Percentiles rank a stretch among this genome's conserved stretches.
phyloP scores from a whole-genome alignment of 805 yeast species.

The Candida tibetensis region DNA sequence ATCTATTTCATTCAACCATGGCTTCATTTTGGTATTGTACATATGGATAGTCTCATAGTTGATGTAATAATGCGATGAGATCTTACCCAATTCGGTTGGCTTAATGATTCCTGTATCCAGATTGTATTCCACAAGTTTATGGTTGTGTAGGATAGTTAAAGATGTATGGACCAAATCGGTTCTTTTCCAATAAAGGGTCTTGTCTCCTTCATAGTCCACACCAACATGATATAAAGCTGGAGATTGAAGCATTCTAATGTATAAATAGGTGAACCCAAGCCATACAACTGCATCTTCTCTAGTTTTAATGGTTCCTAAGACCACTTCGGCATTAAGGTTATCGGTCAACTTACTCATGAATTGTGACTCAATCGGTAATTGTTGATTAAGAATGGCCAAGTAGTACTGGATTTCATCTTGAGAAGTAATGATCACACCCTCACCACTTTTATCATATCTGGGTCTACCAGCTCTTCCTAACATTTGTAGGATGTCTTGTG shows the following conservation, averaged over 20 bases:
- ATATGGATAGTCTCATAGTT: constrained; percentile 67
- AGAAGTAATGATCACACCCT: constrained; percentile 87
- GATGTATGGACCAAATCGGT: constrained; percentile 77
- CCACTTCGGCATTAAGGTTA: constrained; percentile 82
- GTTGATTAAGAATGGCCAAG: constrained; percentile 86
- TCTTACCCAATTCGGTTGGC: constrained; percentile 67
- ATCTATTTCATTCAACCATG: constrained; percentile 68
- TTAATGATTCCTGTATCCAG: constrained; percentile 36
- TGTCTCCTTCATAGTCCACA: constrained; percentile 54
- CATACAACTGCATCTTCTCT: constrained; percentile 72
- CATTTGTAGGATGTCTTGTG: constrained; percentile 95
- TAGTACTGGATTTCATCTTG: constrained; percentile 85
- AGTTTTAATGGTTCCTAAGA: constrained; percentile 59
- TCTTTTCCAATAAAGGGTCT: constrained; percentile 49
- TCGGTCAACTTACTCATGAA: constrained; percentile 69
- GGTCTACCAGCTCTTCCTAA: constrained; percentile 99
- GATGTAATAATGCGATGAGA: constrained; percentile 86
- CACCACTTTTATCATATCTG: constrained; percentile 86
- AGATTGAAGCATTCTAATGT: constrained; percentile 69
- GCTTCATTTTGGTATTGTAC: constrained; percentile 61
- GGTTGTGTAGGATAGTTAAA: constrained; percentile 51
- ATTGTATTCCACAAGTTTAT: constrained; percentile 62
- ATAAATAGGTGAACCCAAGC: constrained; percentile 77
- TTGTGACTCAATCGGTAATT: constrained; percentile 90
- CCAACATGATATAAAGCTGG: constrained; percentile 78